These are phyloP conservation scores for Vigna unguiculata DNA, from an alignment of 306 rosid genomes.

Conservation along the genomic window DNA sequence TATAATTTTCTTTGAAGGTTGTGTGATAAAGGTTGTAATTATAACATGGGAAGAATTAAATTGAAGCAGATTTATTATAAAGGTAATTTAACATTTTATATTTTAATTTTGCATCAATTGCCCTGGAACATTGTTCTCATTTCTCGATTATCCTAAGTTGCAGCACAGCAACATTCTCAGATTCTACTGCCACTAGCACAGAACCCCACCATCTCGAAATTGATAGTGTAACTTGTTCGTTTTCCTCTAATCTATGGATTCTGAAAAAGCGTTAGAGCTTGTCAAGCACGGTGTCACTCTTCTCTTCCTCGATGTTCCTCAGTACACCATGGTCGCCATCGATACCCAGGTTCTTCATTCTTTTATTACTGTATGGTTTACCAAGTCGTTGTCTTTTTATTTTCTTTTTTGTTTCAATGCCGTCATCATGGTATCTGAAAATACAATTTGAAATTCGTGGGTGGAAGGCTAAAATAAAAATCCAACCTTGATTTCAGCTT, in stretches of 20 bases:
- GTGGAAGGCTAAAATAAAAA: not conserved
- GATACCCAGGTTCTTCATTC: slow-evolving; percentile 71
- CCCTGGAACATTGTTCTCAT: not conserved
- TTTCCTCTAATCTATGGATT: slow-evolving; percentile 56
- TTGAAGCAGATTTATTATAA: too few relatives aligned
- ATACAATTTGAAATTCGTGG: not conserved
- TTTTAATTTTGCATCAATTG: not conserved
- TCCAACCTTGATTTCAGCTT: not conserved
- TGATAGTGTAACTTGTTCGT: not conserved
- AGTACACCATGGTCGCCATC: slow-evolving; percentile 73
- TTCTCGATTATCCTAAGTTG: not conserved
- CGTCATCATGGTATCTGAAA: slow-evolving; percentile 24
- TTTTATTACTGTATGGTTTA: not conserved
- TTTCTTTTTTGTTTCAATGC: not conserved
- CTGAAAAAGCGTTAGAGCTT: slow-evolving; percentile 66
- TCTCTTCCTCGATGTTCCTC: slow-evolving; percentile 89
- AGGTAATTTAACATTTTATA: too few relatives aligned
- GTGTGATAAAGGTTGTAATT: too few relatives aligned
- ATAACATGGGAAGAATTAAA: too few relatives aligned
- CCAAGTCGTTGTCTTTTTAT: not conserved
- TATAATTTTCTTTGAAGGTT: too few relatives aligned
- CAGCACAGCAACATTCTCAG: not conserved
- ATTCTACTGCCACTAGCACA: not conserved
- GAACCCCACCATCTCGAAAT: not conserved
- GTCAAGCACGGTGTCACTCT: slow-evolving; percentile 77